Percentiles rank a stretch among this genome's conserved stretches.
phyloP scores from a whole-genome alignment of 148 eudicot species.

The Rhododendron vialii region DNA sequence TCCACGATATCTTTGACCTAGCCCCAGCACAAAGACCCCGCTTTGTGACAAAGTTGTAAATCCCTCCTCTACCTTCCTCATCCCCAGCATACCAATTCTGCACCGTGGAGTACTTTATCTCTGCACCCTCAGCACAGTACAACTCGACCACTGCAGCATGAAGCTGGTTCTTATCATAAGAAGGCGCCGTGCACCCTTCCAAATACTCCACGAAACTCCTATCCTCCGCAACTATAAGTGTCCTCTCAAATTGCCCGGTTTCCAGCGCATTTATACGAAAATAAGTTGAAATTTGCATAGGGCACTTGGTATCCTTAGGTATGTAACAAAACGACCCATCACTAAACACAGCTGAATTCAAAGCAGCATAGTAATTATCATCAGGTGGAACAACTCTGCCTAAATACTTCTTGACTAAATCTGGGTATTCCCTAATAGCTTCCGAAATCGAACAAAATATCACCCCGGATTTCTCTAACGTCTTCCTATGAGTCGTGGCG shows the following conservation, averaged over 20 bases:
- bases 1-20: slow-evolving; percentile 91
- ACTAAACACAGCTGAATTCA: slow-evolving; percentile 93
- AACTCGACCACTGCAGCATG: slow-evolving; percentile 95
- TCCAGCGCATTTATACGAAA: slow-evolving; percentile 90
- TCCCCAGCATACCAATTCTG: slow-evolving; percentile 98
- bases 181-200: slow-evolving; percentile 94
- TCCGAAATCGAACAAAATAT: slow-evolving; percentile 94
- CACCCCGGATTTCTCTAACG: slow-evolving; percentile 69
- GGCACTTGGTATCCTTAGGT: slow-evolving; percentile 71
- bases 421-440: slow-evolving; percentile 81
- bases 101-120: slow-evolving; percentile 86
- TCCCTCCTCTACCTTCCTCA: slow-evolving; percentile 82
- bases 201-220: slow-evolving; percentile 90
- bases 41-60: slow-evolving; percentile 90
- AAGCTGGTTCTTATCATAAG: slow-evolving; percentile 78
- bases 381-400: slow-evolving; percentile 78
- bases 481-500: slow-evolving; percentile 83
- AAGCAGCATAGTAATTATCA: slow-evolving; percentile 84
- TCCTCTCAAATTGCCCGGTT: slow-evolving; percentile 92
- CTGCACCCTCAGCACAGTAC: slow-evolving; percentile 65
- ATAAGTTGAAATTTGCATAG: slow-evolving; percentile 95
- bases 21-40: slow-evolving; percentile 84
- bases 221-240: slow-evolving; percentile 86
- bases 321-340: slow-evolving; percentile 93
- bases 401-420: slow-evolving; percentile 65